Conservation (phyloP, 208 protist species). For the Leishmania tarentolae region DNA sequence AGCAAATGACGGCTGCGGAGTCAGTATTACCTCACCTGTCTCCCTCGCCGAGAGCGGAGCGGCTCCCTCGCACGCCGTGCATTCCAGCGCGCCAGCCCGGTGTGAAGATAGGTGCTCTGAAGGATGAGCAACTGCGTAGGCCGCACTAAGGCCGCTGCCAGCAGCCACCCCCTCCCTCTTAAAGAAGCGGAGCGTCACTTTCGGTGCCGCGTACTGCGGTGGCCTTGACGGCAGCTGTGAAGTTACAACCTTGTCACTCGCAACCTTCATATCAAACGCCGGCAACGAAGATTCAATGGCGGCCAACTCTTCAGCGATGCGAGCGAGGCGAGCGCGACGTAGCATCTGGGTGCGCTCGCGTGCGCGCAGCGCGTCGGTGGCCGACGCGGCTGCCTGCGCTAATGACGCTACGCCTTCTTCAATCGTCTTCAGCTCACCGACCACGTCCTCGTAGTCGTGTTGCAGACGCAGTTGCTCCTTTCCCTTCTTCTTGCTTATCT, state of each 20-base stretch:
- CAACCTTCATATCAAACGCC: neutral
- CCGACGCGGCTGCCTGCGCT: constrained; percentile 13
- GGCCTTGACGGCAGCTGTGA: neutral
- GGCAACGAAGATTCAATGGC: constrained; percentile 6
- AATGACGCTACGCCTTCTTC: constrained; percentile 24
- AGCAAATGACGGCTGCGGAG: neutral
- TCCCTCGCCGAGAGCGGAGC: neutral
- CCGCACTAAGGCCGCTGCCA: constrained; percentile 22
- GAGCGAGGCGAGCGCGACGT: constrained; percentile 36
- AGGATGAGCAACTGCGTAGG: neutral
- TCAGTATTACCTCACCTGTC: constrained; percentile 15
- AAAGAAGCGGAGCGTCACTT: constrained; percentile 22
- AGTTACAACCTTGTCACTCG: neutral
- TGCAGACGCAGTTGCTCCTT: constrained; percentile 63
- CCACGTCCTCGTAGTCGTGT: constrained; percentile 55
- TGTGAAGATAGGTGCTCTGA: neutral
- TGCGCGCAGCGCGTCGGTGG: constrained; percentile 43
- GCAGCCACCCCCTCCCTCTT: constrained; percentile 5
- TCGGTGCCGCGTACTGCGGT: constrained; percentile 2
- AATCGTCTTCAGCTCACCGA: constrained; percentile 32
- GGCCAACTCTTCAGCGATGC: constrained; percentile 37
- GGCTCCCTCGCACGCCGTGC: neutral
- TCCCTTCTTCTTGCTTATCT: constrained; percentile 49
- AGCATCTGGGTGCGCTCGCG: constrained; percentile 55
- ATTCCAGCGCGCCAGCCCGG: neutral